A percentile compares a stretch with the other conserved stretches of the same genome.
phyloP scores from a whole-genome alignment of 441 rosid species.

The Populus hybrid region DNA sequence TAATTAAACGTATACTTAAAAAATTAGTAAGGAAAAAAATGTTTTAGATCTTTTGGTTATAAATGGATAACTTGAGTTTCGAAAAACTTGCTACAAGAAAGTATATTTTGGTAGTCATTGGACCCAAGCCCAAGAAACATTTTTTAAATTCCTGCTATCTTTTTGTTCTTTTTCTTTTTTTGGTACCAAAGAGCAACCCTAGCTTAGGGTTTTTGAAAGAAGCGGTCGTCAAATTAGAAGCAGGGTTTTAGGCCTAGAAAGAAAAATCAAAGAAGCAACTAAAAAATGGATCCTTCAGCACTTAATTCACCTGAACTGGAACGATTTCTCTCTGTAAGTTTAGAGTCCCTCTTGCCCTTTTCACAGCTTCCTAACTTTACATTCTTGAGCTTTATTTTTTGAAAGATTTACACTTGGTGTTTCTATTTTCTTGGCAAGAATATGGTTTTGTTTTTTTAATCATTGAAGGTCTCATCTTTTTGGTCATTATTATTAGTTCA shows the following conservation, averaged over 20 bases:
- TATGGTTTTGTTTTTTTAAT: not conserved
- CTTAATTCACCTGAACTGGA: slow-evolving; percentile 6
- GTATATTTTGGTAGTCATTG: not conserved
- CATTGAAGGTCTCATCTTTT: not conserved
- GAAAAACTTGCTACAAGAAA: not conserved
- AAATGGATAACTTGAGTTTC: no score
- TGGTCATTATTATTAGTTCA: not conserved
- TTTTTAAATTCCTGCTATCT: not conserved
- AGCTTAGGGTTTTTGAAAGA: not conserved
- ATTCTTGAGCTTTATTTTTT: not conserved
- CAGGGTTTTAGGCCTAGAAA: not conserved
- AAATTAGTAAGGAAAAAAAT: no score
- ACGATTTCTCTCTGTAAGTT: not conserved
- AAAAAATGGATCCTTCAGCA: slow-evolving; percentile 1
- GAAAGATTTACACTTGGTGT: not conserved
- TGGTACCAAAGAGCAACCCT: not conserved
- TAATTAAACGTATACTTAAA: no score
- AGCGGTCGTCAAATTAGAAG: not conserved
- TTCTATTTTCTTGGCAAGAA: not conserved
- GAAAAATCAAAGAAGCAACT: not conserved
- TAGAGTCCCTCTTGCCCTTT: not conserved
- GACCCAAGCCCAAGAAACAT: not conserved
- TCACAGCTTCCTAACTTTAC: not conserved
- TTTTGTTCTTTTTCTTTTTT: no score
- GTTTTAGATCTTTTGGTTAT: no score